Percentiles rank a stretch among this genome's conserved stretches.
phyloP scores from a whole-genome alignment of 805 yeast species.

The Cyberlindnera samutprakarnensis region DNA sequence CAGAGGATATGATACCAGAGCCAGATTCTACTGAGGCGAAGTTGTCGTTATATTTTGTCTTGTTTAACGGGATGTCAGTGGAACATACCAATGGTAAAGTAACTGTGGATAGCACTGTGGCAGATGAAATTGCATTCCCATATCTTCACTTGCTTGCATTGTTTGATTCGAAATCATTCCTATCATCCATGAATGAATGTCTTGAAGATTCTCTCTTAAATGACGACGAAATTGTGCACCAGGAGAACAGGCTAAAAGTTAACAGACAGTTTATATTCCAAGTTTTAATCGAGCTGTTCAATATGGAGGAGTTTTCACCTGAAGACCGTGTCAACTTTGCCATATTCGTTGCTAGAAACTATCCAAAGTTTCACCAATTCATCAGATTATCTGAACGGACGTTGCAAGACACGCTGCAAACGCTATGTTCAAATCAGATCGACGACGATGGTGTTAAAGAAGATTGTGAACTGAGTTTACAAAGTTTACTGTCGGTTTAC shows the following conservation, averaged over 20 bases:
- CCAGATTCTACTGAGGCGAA: constrained; percentile 36
- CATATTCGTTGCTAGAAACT: constrained; percentile 71
- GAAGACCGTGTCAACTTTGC: constrained; percentile 35
- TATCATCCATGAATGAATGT: constrained; percentile 68
- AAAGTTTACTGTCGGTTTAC: constrained; percentile 59
- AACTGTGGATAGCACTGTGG: constrained; percentile 21
- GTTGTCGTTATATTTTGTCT: constrained; percentile 40
- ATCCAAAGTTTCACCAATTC: constrained; percentile 81
- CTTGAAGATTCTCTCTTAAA: constrained; percentile 76
- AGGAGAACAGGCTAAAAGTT: constrained; percentile 26
- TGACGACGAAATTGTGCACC: constrained; percentile 38
- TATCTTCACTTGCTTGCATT: constrained; percentile 53
- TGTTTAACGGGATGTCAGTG: constrained; percentile 51
- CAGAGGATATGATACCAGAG: constrained; percentile 39
- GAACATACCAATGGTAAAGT: constrained; percentile 22
- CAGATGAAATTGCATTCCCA: constrained; percentile 55
- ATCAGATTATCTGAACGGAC: constrained; percentile 59
- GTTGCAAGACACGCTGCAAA: constrained; percentile 39
- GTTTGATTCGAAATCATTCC: constrained; percentile 48
- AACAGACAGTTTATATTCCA: constrained; percentile 76
- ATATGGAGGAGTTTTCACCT: constrained; percentile 26
- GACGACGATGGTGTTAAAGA: constrained; percentile 25
- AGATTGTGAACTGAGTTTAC: constrained; percentile 73
- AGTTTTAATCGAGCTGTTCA: constrained; percentile 53
- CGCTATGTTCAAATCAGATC: constrained; percentile 37